Conservation (phyloP, 1,284 basidiomycete genomes). For the Pascua guehoae region DNA sequence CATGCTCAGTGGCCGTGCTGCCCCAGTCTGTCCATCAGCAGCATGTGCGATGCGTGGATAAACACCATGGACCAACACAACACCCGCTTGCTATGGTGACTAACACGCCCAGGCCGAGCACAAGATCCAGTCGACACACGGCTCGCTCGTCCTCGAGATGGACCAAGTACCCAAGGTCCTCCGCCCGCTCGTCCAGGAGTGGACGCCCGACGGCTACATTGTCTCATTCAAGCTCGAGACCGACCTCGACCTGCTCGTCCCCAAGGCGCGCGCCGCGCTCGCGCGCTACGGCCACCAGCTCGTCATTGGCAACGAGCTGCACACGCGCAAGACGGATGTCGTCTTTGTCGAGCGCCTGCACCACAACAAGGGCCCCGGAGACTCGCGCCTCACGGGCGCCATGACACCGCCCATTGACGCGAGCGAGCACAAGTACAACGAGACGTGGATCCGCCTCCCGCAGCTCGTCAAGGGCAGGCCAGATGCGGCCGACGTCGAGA, state of each 20-base stretch:
- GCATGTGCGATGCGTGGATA: too few species aligned
- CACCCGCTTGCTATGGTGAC: neutral
- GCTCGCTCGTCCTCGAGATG: slow-evolving; percentile 91
- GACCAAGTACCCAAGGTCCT: slow-evolving; percentile 97
- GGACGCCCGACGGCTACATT: slow-evolving; percentile 86
- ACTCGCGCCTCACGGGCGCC: slow-evolving; percentile 6
- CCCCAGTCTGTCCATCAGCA: too few species aligned
- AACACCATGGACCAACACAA: too few species aligned
- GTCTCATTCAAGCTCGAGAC: slow-evolving; percentile 99
- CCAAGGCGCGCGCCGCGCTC: slow-evolving; percentile 83
- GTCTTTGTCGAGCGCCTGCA: slow-evolving; percentile 65
- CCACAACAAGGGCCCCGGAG: slow-evolving; percentile 8
- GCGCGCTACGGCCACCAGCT: slow-evolving; percentile 95
- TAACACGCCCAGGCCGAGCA: slow-evolving; percentile 71
- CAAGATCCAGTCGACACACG: slow-evolving; percentile 96
- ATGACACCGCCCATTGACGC: slow-evolving; percentile 20
- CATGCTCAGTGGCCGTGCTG: too few species aligned
- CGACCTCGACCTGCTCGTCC: slow-evolving; percentile 73
- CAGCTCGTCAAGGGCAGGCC: slow-evolving; percentile 42
- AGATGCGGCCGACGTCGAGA: slow-evolving; percentile 55
- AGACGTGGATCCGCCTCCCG: slow-evolving; percentile 72
- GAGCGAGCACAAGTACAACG: slow-evolving; percentile 50
- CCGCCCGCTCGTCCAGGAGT: slow-evolving; percentile 86
- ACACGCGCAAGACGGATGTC: slow-evolving; percentile 84
- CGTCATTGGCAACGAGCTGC: slow-evolving; percentile 92